Conservation (phyloP, 495 filamentous ascomycete species). For the Aspergillus hancockii region DNA sequence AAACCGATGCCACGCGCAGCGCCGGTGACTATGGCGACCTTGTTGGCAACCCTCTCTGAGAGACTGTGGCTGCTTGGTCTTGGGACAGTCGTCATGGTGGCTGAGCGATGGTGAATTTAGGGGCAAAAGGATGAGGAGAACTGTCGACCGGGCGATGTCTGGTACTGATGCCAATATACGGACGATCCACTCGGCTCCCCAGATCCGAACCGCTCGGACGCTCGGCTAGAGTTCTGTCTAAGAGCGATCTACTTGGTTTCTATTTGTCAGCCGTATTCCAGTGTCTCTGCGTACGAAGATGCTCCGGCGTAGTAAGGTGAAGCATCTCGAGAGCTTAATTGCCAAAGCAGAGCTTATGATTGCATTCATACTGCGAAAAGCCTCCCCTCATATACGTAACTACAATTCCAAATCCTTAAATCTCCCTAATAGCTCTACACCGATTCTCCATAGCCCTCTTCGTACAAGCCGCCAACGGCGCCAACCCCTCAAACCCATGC, state of each 20-base stretch:
- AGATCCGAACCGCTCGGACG: not conserved
- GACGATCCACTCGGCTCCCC: not conserved
- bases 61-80: constrained; percentile 14
- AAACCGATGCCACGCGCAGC: constrained; percentile 39
- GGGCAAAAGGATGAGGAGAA: not conserved
- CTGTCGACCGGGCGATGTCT: too few relatives aligned
- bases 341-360: too few relatives aligned
- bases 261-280: too few relatives aligned
- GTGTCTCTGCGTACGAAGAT: too few relatives aligned
- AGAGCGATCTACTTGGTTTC: not conserved
- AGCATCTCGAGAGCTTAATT: too few relatives aligned
- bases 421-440: not conserved
- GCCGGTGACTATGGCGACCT: constrained; percentile 37
- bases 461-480: not conserved
- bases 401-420: not conserved
- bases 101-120: not conserved
- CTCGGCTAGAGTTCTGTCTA: not conserved
- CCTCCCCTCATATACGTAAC: not conserved
- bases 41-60: not conserved
- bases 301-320: too few relatives aligned
- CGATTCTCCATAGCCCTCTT: not conserved
- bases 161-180: too few relatives aligned
- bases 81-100: constrained; percentile 17
- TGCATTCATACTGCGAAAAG: not conserved
- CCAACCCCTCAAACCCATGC: constrained; percentile 32